phyloP scores from a whole-genome alignment of 352 stramenopile genomes.

The Peronospora destructor region DNA sequence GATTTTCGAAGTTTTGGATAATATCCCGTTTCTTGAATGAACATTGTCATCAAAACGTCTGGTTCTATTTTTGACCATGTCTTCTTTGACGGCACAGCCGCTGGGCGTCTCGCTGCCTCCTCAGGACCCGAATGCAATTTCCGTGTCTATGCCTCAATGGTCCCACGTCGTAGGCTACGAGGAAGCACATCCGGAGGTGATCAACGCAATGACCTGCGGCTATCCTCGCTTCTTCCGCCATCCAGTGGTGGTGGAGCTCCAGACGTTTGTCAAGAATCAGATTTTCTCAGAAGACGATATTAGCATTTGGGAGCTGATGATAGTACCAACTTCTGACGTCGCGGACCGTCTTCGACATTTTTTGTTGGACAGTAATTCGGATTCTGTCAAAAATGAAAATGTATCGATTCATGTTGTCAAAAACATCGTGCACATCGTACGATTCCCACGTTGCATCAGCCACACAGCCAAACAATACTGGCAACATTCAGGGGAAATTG shows the following conservation, averaged over 20 bases:
- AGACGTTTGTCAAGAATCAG: constrained; percentile 26
- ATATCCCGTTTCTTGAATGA: no score
- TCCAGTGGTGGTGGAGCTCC: constrained; percentile 70
- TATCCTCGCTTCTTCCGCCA: constrained; percentile 93
- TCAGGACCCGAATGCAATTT: constrained; percentile 61
- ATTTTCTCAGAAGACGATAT: constrained; percentile 13
- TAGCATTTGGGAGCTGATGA: constrained; percentile 31
- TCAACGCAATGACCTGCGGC: constrained; percentile 72
- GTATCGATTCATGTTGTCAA: constrained; percentile 40
- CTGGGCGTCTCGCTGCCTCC: constrained; percentile 73
- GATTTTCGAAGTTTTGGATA: no score
- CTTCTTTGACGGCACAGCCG: constrained; percentile 27
- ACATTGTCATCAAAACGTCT: neutral
- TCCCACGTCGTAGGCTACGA: constrained; percentile 88
- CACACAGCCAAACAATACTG: constrained; percentile 81
- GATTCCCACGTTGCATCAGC: constrained; percentile 54
- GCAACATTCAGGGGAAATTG: constrained; percentile 91
- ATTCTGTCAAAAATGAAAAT: constrained; percentile 17
- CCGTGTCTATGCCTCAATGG: constrained; percentile 81
- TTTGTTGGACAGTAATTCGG: constrained; percentile 36
- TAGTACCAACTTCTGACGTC: constrained; percentile 45
- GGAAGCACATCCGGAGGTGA: constrained; percentile 60
- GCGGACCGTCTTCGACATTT: constrained; percentile 66
- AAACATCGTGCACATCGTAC: constrained; percentile 51
- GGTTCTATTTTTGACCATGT: constrained; percentile 4